Percentiles rank a stretch among this genome's conserved stretches.
These are phyloP conservation scores for Russula olivacea DNA, from an alignment of 768 basidiomycete species.

Conservation along the genomic window DNA sequence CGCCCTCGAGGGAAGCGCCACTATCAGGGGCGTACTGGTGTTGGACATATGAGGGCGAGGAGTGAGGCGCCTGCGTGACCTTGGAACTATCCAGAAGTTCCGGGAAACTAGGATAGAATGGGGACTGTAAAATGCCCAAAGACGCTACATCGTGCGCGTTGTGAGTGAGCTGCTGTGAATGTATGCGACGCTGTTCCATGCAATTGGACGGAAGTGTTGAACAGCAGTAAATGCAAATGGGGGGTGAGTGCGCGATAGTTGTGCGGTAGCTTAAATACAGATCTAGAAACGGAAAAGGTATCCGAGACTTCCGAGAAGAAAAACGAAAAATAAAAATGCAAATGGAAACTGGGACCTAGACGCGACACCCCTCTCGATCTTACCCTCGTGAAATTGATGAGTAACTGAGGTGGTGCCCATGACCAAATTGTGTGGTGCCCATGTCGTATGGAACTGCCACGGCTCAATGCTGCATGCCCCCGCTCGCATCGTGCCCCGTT, in stretches of 20 bases:
- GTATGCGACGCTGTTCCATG: slow-evolving; percentile 12
- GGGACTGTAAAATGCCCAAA: slow-evolving; percentile 8
- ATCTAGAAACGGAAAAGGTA: slow-evolving; percentile 14
- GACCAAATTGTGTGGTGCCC: slow-evolving; percentile 11
- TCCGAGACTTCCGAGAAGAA: slow-evolving; percentile 21
- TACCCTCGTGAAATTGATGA: slow-evolving; percentile 22
- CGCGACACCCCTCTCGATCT: slow-evolving; percentile 20
- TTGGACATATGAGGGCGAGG: neutral
- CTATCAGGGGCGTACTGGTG: slow-evolving; percentile 5
- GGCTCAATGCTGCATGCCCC: neutral
- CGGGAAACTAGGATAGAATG: neutral
- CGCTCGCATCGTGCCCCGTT: neutral
- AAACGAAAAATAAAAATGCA: slow-evolving; percentile 16
- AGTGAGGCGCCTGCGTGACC: slow-evolving; percentile 1
- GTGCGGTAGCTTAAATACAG: slow-evolving; percentile 19
- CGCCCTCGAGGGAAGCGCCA: neutral
- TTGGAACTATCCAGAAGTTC: neutral
- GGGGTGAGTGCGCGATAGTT: neutral
- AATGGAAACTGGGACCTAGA: slow-evolving; percentile 16
- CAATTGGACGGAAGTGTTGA: neutral
- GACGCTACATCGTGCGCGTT: neutral
- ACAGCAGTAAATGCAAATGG: slow-evolving; percentile 2
- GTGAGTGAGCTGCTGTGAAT: slow-evolving; percentile 10
- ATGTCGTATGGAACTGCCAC: neutral
- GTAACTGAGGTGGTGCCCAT: slow-evolving; percentile 15